Evolutionary conservation across 2,329 filamentous ascomycete species (phyloP).

Genomic region (Grosmannia clavigera): DNA sequence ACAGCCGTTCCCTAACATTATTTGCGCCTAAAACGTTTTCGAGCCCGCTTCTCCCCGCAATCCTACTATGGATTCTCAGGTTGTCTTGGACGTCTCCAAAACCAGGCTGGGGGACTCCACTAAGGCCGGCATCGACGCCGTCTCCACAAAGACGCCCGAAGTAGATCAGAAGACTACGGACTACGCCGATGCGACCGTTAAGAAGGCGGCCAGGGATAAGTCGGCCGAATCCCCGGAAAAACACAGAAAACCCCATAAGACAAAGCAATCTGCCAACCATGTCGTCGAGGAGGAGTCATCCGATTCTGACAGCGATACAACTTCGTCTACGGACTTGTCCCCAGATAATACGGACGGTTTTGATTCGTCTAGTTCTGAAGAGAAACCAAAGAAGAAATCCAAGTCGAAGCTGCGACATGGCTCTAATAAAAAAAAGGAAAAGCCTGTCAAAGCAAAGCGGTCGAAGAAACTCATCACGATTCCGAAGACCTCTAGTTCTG

Average conservation of each 20-base stretch:
- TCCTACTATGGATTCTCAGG: conserved; percentile 14
- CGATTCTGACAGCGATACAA: conserved; percentile 9
- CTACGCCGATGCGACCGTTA: conserved; percentile 10
- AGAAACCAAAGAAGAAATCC: conserved; percentile 16
- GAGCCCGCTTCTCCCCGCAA: neutral
- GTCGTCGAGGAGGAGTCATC: conserved; percentile 6
- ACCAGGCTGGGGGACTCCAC: conserved; percentile 13
- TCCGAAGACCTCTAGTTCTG: conserved; percentile 10
- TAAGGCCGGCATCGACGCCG: conserved; percentile 13
- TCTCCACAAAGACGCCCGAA: conserved; percentile 11
- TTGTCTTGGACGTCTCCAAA: conserved; percentile 10
- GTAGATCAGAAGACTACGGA: conserved; percentile 14
- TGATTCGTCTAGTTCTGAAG: conserved; percentile 13
- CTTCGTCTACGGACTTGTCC: conserved; percentile 16
- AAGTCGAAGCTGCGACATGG: conserved; percentile 19
- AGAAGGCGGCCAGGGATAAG: conserved; percentile 12
- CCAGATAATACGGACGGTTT: conserved; percentile 10
- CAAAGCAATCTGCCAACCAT: conserved; percentile 14
- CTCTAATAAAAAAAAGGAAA: conserved; percentile 19
- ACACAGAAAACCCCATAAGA: conserved; percentile 17
- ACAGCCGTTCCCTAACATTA: neutral
- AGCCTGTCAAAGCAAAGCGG: conserved; percentile 11
- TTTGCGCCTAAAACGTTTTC: neutral
- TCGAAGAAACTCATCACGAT: conserved; percentile 15
- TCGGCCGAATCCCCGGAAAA: conserved; percentile 17